Conservation (phyloP, 2,329 filamentous ascomycete genomes). For the Epichloe brachyelytri region DNA sequence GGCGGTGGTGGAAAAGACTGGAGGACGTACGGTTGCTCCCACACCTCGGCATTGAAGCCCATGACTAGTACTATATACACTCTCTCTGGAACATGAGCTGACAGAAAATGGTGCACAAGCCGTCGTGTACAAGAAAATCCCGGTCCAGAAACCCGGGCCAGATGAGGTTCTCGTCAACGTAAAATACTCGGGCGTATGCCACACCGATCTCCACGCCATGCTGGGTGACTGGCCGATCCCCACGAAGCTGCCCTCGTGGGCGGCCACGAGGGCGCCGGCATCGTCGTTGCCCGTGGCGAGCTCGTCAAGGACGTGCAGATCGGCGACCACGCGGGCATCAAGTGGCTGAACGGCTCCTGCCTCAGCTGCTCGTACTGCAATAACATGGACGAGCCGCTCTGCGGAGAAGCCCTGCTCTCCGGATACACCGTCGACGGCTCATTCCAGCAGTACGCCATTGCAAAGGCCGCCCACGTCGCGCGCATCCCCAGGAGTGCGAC, state of each 20-base stretch:
- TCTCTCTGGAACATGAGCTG: slow-evolving; percentile 1
- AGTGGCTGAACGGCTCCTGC: slow-evolving; percentile 87
- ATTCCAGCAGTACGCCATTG: slow-evolving; percentile 87
- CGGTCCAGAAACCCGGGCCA: slow-evolving; percentile 66
- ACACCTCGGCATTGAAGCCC: too few species aligned
- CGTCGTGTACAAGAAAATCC: slow-evolving; percentile 65
- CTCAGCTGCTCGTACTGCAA: slow-evolving; percentile 75
- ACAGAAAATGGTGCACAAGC: slow-evolving; percentile 24
- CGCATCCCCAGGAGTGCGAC: slow-evolving; percentile 64
- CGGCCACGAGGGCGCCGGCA: slow-evolving; percentile 66
- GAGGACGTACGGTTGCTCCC: slow-evolving; percentile 42
- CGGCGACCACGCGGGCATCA: slow-evolving; percentile 79
- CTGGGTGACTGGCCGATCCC: slow-evolving; percentile 80
- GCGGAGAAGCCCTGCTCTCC: slow-evolving; percentile 59
- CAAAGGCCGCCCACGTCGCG: slow-evolving; percentile 74
- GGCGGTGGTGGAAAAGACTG: slow-evolving; percentile 74
- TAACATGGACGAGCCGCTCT: slow-evolving; percentile 70
- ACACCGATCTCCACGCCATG: slow-evolving; percentile 70
- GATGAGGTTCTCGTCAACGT: slow-evolving; percentile 89
- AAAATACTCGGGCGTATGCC: slow-evolving; percentile 83
- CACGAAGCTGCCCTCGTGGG: slow-evolving; percentile 81
- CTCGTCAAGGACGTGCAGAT: slow-evolving; percentile 67
- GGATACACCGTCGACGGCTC: slow-evolving; percentile 88
- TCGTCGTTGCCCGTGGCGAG: slow-evolving; percentile 68
- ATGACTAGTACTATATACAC: too few species aligned